A percentile compares a stretch with the other conserved stretches of the same genome.
phyloP scores from a whole-genome alignment of 257 asterid genomes.

The Linderniella brevidens region DNA sequence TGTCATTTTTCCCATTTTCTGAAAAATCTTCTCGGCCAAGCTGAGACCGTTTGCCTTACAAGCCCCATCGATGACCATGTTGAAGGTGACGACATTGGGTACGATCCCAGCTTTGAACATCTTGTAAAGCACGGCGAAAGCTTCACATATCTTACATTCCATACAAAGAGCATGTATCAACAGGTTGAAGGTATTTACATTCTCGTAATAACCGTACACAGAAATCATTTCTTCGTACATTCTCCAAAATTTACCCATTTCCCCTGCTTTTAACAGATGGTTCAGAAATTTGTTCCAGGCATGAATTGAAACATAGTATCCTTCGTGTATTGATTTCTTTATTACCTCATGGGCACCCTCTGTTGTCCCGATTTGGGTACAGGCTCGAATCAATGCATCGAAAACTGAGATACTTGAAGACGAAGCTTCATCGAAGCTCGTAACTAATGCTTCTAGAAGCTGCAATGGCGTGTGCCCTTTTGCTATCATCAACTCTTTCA shows the following conservation, averaged over 20 bases:
- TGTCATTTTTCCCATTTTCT: conserved; percentile 35
- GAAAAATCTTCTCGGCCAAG: conserved; percentile 37
- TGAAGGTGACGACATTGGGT: conserved; percentile 49
- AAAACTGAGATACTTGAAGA: conserved; percentile 18
- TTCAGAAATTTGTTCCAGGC: conserved; percentile 74
- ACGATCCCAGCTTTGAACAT: conserved; percentile 52
- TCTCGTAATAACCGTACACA: conserved; percentile 35
- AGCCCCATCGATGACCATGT: conserved; percentile 69
- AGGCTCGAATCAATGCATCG: conserved; percentile 58
- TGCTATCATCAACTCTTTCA: conserved; percentile 41
- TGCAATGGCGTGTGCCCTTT: conserved; percentile 42
- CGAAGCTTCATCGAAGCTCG: conserved; percentile 12
- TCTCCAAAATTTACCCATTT: conserved; percentile 38
- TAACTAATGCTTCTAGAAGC: conserved; percentile 27
- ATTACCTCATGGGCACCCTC: conserved; percentile 51
- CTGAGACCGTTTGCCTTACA: conserved; percentile 29
- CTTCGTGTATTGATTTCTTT: conserved; percentile 21
- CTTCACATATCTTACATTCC: conserved; percentile 38
- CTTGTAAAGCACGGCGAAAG: conserved; percentile 41
- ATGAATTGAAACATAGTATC: conserved; percentile 36
- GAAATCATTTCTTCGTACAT: conserved; percentile 47
- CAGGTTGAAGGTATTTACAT: conserved; percentile 51
- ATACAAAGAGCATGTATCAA: conserved; percentile 51
- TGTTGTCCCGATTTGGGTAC: conserved; percentile 49
- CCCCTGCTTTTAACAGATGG: conserved; percentile 47